Percentiles rank a stretch among this genome's conserved stretches.
Evolutionary conservation across 805 yeast genomes (phyloP).

Genomic region (Candida ulmi): DNA sequence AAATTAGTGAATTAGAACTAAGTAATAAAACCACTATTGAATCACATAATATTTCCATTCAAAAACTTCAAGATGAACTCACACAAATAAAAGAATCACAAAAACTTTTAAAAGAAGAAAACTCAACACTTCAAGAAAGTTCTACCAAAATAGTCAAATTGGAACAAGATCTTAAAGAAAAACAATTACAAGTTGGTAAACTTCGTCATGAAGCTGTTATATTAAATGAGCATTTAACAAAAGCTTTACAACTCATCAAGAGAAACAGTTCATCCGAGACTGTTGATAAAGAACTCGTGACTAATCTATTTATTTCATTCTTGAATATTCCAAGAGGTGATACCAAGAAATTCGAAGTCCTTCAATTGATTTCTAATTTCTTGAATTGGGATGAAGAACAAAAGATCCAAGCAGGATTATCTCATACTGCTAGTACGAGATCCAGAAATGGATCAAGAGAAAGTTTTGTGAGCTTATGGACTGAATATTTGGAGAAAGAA

Average conservation of each 20-base stretch:
- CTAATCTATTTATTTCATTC: slow-evolving; percentile 81
- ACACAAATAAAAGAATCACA: slow-evolving; percentile 21
- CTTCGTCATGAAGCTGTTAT: slow-evolving; percentile 92
- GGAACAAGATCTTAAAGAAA: slow-evolving; percentile 57
- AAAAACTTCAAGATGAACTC: slow-evolving; percentile 18
- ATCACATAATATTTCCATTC: slow-evolving; percentile 2
- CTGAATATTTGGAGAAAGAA: slow-evolving; percentile 73
- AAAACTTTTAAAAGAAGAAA: slow-evolving; percentile 20
- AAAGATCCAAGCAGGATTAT: slow-evolving; percentile 68
- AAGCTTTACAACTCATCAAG: slow-evolving; percentile 80
- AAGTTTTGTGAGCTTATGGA: slow-evolving; percentile 72
- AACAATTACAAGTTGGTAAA: slow-evolving; percentile 79
- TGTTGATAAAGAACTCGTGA: slow-evolving; percentile 83
- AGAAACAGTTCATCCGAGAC: slow-evolving; percentile 68
- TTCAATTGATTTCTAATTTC: slow-evolving; percentile 75
- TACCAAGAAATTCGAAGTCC: slow-evolving; percentile 88
- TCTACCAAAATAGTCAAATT: slow-evolving; percentile 27
- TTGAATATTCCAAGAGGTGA: slow-evolving; percentile 88
- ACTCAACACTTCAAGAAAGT: slow-evolving; percentile 17
- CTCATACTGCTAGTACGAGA: slow-evolving; percentile 26
- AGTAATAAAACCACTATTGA: slow-evolving; percentile 1
- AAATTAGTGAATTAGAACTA: slow-evolving; percentile 2
- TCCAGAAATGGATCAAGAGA: slow-evolving; percentile 29
- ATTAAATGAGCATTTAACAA: slow-evolving; percentile 90
- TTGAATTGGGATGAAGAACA: slow-evolving; percentile 86